Evolutionary conservation across 1,139 yeast genomes (phyloP), one percentile per base, ranked within the genome.

Genomic region (Yamadazyma atlantica): DNA sequence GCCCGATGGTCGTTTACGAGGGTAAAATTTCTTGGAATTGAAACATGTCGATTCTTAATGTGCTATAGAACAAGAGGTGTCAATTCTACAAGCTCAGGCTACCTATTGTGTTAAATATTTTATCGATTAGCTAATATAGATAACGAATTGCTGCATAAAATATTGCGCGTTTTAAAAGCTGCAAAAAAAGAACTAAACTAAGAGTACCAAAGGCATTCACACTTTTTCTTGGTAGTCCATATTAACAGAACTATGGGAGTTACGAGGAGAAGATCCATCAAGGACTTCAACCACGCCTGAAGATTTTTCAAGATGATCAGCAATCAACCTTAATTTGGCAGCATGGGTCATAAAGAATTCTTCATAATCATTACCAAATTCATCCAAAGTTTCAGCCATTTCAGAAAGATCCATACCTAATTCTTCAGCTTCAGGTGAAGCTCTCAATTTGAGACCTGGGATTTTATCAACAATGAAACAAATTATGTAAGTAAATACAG

Each of bases 391-490:
- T 40, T 60, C 64, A 2, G 54, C 54, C 64, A 60, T 60, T 39
- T 60, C 64, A 28, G 45, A 54, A 36, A 55, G 49, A 48, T 76
- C 82, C 62, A 75, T 66, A 30, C 82, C 82, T 54, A 82, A 77
- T 68, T 90, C 97, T 57, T 89, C 96, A 50, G 88, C 96, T 57
- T 85, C 89, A 13, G 39, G 35, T 49, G 81, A 75, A 58, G 89
- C 77, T 69, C 97, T 81, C 53, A 90, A 66, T 65, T 85, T 81
- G 58, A 89, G 74, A 69, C 78, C 79, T 49, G 97, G 97, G 46
- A 89, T 78, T 55, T 72, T 71, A 77, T 90, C 88, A 85, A 86
- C 80, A 39, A 69, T 62, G 36, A 82, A 62, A 47, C 90, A 73
- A 36, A 89, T 72, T 40, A 86, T 69, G 4, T 83, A 73, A 18